Evolutionary conservation across 257 asterid genomes (phyloP), one percentile per base, ranked within the genome.

Genomic region (Paraleonurus japonicus): DNA sequence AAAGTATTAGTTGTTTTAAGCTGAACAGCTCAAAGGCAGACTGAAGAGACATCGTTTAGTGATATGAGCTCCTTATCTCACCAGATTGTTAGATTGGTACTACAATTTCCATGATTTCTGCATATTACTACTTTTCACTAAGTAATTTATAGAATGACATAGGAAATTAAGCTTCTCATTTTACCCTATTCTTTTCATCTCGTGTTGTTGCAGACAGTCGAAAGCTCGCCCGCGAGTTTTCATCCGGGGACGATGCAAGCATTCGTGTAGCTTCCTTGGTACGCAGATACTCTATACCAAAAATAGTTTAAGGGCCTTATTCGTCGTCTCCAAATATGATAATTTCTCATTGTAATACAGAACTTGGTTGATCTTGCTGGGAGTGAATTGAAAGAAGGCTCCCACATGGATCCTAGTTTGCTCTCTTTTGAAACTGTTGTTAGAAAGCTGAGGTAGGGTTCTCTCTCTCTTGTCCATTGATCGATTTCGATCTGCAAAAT

Each of bases 321-420:
- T 35, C 35, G 71, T 19, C 30, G 22, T 74, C 76, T 67, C 54
- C 60, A 17, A 26, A n/a, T 53, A 30, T 51, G 28, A 22, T 11
- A 51, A 41, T 67, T 65, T 73, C 20, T 68, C 32, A 32, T 61
- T 78, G 62, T 73, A 30, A 59, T 78, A 15, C 83, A 93, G 97
- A 85, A 86, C 83, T 93, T 93, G 72, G 96, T 93, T 53, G 98
- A 93, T 85, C 81, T 90, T 62, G 96, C 97, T 77, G 97, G 96
- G 79, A 93, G 95, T 50, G 96, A 93, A 79, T 71, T 87, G 77
- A 35, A 35, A 35, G 12, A 35, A 35, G 43, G 39, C 39, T 32
- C 79, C 92, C 41, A 89, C 92, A 11, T 32, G 39, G 89, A 86
- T 72, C 67, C 90, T 33, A 83, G 96, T 78, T 82, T 94, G 81